phyloP scores from a whole-genome alignment of 257 asterid genomes.

The Nicotiana paniculata region DNA sequence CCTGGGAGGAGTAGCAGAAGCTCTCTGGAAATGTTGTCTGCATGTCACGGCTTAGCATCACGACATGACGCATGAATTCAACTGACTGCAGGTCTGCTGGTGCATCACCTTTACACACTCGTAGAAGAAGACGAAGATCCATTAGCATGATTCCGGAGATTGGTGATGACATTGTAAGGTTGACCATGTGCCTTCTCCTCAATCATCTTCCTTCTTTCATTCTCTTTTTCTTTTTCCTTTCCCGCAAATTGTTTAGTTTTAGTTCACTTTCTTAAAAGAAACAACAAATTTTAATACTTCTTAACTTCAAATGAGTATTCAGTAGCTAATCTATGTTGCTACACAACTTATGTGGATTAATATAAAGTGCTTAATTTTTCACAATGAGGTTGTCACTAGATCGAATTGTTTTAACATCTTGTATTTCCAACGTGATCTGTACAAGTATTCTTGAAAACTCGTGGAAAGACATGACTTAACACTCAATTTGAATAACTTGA shows the following conservation, averaged over 20 bases:
- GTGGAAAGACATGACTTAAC: neutral
- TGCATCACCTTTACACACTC: constrained; percentile 73
- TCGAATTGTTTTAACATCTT: neutral
- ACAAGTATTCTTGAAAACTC: neutral
- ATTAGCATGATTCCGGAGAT: constrained; percentile 88
- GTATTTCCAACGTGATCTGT: neutral
- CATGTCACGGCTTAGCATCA: constrained; percentile 1
- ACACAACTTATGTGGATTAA: neutral
- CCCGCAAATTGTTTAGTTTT: neutral
- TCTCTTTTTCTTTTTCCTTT: constrained; percentile 5
- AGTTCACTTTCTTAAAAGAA: neutral
- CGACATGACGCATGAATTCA: neutral
- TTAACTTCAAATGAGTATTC: neutral
- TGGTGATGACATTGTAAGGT: constrained; percentile 93
- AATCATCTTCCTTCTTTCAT: constrained; percentile 12
- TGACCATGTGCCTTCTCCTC: constrained; percentile 23
- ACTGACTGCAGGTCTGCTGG: constrained; percentile 71
- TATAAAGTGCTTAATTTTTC: neutral
- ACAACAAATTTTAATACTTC: neutral
- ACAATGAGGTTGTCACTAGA: neutral
- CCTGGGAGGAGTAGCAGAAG: neutral
- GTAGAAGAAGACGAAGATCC: constrained; percentile 76
- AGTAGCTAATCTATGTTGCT: neutral
- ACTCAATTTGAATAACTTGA: neutral
- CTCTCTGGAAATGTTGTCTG: neutral